Percentiles rank a stretch among this genome's conserved stretches.
Conservation (phyloP, 2,329 filamentous ascomycete genomes). For the Cercospora canescens region DNA sequence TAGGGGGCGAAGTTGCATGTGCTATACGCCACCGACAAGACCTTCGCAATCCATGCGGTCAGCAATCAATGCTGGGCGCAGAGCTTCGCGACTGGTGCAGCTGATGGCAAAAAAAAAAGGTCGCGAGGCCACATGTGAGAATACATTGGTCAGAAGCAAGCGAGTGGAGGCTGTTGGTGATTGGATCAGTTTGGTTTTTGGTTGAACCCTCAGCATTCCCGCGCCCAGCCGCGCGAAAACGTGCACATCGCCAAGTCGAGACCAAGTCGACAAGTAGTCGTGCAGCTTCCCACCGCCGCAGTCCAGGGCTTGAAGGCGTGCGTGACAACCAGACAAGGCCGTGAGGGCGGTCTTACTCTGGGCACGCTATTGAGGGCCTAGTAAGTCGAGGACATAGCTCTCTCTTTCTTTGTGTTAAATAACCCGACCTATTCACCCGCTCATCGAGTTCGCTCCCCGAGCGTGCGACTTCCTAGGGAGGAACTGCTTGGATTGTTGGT, state of each 20-base stretch:
- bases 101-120: background rate
- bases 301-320: constrained; percentile 1
- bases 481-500: background rate
- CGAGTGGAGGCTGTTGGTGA: background rate
- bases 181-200: background rate
- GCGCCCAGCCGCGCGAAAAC: background rate
- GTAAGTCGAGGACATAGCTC: constrained; percentile 3
- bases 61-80: background rate
- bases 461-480: background rate
- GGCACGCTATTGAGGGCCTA: constrained; percentile 10
- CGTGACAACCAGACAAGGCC: constrained; percentile 3
- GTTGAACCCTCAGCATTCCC: background rate
- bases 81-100: background rate
- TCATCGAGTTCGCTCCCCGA: background rate
- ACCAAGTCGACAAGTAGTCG: constrained; percentile 1
- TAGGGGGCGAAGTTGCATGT: constrained; percentile 4
- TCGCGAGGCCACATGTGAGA: background rate
- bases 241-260: constrained; percentile 12
- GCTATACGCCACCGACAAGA: constrained; percentile 5
- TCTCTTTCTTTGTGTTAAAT: background rate
- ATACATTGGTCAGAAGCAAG: background rate
- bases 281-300: background rate
- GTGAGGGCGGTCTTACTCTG: background rate
- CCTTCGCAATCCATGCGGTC: background rate
- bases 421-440: background rate